Base-by-base conservation (phyloP, 495 filamentous ascomycete species). In the Pyronema domesticum region DNA sequence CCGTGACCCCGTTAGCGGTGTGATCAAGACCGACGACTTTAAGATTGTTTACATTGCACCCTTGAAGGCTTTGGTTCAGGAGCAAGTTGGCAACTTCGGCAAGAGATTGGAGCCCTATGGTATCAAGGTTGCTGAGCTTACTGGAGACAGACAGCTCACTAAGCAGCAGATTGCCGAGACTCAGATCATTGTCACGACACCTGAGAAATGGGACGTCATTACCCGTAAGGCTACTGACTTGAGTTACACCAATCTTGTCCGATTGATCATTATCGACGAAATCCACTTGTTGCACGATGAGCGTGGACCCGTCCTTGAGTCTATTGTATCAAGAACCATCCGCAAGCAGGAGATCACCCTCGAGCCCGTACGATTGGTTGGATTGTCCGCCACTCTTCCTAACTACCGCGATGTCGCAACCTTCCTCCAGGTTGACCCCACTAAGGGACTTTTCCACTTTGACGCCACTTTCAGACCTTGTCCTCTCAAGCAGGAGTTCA, bases 121-220 rank as follows among this genome's bases (percentile, higher is more conserved):
- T 34, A 86, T 99, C 68, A 81, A 76, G 60, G 91, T 96, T 4
- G 78, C 89, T 6, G 91, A 99, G 66, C 72, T 99, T 55, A 96
- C 91, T 56, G 91, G 91, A 67, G 91, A 99, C 69, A 84, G 91
- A 18, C 93, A 96, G 64, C 86, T 99, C 67, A 96, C 91, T 37
- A 99, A 99, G 68, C 88, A 94, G 65, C 91, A 96, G 69, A 95
- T 99, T 56, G 79, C 86, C 23, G 93, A 99, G 60, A 96, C 91
- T 6, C 91, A 99, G 65, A 82, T 99, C 60, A 99, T 99, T 61
- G 89, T 99, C 44, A 99, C 91, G 2, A 99, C 91, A 0, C 91
- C 91, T 8, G 91, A 99, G 66, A 99, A 99, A 71, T 99, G 84
- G 81, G 91, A 99, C 70, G 93, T 99, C 54, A 95, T 99, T 61